Evolutionary conservation across 2,329 filamentous ascomycete genomes (phyloP).

Genomic region (Botrytis aclada): DNA sequence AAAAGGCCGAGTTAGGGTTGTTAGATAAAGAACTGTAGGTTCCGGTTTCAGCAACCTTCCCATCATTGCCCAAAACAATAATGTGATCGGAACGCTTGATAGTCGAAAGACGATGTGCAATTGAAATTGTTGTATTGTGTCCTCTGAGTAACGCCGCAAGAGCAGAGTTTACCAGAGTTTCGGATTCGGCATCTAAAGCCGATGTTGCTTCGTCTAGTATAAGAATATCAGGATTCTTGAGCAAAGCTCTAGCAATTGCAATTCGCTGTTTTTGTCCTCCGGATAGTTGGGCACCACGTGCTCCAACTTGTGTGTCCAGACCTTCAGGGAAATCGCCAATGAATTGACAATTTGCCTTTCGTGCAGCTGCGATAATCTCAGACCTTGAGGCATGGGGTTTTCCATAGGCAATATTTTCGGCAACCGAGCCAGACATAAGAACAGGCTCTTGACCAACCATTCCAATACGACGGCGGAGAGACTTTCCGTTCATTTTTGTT

Average conservation of each 20-base stretch:
- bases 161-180: constrained; percentile 93
- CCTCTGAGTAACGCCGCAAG: constrained; percentile 76
- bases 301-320: constrained; percentile 88
- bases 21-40: constrained; percentile 74
- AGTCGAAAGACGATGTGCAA: constrained; percentile 91
- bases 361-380: constrained; percentile 82
- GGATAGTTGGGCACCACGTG: constrained; percentile 87
- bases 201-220: constrained; percentile 97
- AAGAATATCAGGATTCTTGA: constrained; percentile 94
- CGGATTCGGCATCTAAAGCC: constrained; percentile 91
- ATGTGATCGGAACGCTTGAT: constrained; percentile 96
- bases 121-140: constrained; percentile 94
- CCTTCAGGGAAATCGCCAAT: constrained; percentile 96
- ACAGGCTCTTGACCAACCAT: constrained; percentile 96
- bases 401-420: constrained; percentile 90
- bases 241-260: constrained; percentile 88
- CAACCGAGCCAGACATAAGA: constrained; percentile 79
- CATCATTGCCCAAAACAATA: constrained; percentile 83
- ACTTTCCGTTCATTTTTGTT: constrained; percentile 85
- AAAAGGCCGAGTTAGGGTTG: constrained; percentile 78
- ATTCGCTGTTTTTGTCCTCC: constrained; percentile 98
- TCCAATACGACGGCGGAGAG: constrained; percentile 85
- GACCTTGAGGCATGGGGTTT: constrained; percentile 71
- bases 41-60: constrained; percentile 86
- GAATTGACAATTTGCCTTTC: constrained; percentile 93